Evolutionary conservation across 2,329 filamentous ascomycete genomes (phyloP), one percentile per base, ranked within the genome.

Genomic region (Microdochium nivale): DNA sequence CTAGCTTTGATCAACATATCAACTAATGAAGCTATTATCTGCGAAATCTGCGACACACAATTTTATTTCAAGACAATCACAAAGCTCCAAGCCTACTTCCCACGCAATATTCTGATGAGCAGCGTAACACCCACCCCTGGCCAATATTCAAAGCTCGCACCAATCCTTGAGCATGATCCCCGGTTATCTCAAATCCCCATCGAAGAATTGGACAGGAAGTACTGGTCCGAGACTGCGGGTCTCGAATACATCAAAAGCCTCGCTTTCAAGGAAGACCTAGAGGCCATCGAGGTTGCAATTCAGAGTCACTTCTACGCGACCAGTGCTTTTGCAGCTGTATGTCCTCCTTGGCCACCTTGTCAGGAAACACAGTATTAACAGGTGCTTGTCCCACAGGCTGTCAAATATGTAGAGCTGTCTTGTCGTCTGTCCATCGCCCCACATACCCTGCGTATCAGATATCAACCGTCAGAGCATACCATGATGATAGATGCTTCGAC

Each of bases 401-500:
- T 97, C 64, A 89, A 88, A 60, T 95, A 88, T 64, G 79, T 95
- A 47, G 87, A 95, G 52, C 68, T 86, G 1, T 80, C 83, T 7
- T 76, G 90, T 54, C 76, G 76, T 3, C 76, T 86, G 54, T 81
- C 77, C 1, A 94, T 96, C 63, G 77, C 83, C 3, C 75, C 78
- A n/a, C 86, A 94, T 63, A 91, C 91, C 21, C 78, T 97, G 30
- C 83, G 90, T 3, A 86, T 97, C 62, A 86, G 83, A 56, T 96
- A 95, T 59, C 86, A 92, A 60, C 87, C 90, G 1, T 90, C 90
- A 0, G 88, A 95, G 63, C 88, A 92, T 24, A 88, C 90, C 1
- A 96, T 97, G 91, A 89, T 95, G 80, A 95, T 97, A 59, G 92
- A 96, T 61, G 77, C 94, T 2, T 86, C 89, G 1, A 95, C 91